Conservation (phyloP, 345 rosid genomes). For the Luvunga scandens region DNA sequence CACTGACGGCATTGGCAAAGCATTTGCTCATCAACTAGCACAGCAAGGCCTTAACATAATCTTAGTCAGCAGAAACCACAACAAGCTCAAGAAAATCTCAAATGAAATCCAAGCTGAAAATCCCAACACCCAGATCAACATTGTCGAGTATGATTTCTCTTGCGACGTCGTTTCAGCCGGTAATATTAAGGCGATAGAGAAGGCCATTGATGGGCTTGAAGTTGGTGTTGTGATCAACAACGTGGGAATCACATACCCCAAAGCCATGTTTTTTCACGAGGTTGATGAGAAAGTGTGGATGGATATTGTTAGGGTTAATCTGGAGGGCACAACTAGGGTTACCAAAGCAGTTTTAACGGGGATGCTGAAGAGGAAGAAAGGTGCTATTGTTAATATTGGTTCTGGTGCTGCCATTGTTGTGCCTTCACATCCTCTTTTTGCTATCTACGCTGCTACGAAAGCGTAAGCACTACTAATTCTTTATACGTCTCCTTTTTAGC, state of each 20-base stretch:
- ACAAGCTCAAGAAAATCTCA: slow-evolving; percentile 46
- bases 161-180: slow-evolving; percentile 5
- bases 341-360: slow-evolving; percentile 54
- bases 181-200: slow-evolving; percentile 29
- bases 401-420: slow-evolving; percentile 80
- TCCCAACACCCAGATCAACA: slow-evolving; percentile 39
- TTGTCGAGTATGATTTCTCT: slow-evolving; percentile 57
- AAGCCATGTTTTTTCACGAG: slow-evolving; percentile 78
- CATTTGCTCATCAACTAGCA: slow-evolving; percentile 65
- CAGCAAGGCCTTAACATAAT: slow-evolving; percentile 59
- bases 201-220: slow-evolving; percentile 47
- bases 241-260: slow-evolving; percentile 78
- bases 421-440: slow-evolving; percentile 93
- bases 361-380: slow-evolving; percentile 68
- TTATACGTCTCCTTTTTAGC: not conserved
- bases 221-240: slow-evolving; percentile 81
- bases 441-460: slow-evolving; percentile 94
- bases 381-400: slow-evolving; percentile 78
- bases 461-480: slow-evolving; percentile 46
- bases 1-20: slow-evolving; percentile 84
- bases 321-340: slow-evolving; percentile 59
- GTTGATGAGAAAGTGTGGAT: slow-evolving; percentile 67
- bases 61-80: slow-evolving; percentile 58
- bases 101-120: slow-evolving; percentile 36
- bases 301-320: slow-evolving; percentile 61